Percentiles rank a stretch among this genome's conserved stretches.
These are phyloP conservation scores for Cystofilobasidium capitatum DNA, from an alignment of 768 basidiomycete species.

Conservation along the genomic window DNA sequence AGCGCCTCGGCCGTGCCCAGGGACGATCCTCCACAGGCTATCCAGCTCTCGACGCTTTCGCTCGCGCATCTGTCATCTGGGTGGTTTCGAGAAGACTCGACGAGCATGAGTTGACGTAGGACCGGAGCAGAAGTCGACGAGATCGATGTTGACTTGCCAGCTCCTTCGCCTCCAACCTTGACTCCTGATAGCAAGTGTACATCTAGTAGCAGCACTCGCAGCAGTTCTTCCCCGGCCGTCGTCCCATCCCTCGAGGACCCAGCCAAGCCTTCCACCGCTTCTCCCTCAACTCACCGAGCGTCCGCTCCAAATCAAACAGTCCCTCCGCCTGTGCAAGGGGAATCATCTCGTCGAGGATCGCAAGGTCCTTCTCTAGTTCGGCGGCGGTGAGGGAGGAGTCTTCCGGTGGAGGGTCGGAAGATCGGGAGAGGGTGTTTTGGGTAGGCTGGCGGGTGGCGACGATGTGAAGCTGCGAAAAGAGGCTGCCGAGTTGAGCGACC, in stretches of 20 bases:
- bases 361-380: neutral
- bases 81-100: too few species aligned
- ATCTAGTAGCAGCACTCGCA: conserved; percentile 3
- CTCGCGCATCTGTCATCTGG: too few species aligned
- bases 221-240: neutral
- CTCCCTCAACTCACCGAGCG: neutral
- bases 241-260: conserved; percentile 10
- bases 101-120: too few species aligned
- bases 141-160: too few species aligned
- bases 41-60: too few species aligned
- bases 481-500: neutral
- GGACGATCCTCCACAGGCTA: too few species aligned
- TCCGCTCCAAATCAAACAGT: conserved; percentile 15
- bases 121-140: too few species aligned
- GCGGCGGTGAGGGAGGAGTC: neutral
- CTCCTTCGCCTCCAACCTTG: too few species aligned
- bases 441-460: neutral
- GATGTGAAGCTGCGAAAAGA: neutral
- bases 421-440: neutral
- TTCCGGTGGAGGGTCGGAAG: neutral
- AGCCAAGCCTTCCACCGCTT: neutral
- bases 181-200: too few species aligned
- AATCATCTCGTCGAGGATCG: conserved; percentile 6
- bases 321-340: conserved; percentile 5
- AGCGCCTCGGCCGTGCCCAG: too few species aligned